Base-by-base conservation (phyloP, 2,329 filamentous ascomycete species). In the Neopestalotiopsis rosae region DNA sequence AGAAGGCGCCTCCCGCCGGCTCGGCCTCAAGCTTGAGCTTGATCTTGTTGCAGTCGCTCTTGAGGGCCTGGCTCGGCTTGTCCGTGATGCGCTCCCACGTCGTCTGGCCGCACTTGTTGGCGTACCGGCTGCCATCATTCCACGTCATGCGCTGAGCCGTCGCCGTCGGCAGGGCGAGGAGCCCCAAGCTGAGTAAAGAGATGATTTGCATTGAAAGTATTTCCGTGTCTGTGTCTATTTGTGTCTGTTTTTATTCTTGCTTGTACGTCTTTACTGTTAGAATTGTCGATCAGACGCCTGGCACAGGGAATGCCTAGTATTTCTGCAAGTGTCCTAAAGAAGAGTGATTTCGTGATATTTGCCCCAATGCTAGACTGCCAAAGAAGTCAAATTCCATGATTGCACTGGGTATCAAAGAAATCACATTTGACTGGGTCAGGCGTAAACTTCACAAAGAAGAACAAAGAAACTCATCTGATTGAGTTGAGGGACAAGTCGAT, bases 51-150 rank as follows among this genome's bases (percentile, higher is more conserved):
- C 61, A 64, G 61, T 64, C 61, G 38, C n/a, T 12, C n/a, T 38
- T 24, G 38, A 34, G 42, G 10, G 61, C 34, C 20, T 34, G 24
- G n/a, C n/a, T 30, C 7, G 30, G 34, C 20, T n/a, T 17, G 42
- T 40, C 40, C 34, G 20, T 10, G n/a, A 12, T 13, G 9, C 5
- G 12, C 4, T 62, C 13, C 59, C 59, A 64, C 5, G 61, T 64
- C n/a, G 61, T 64, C n/a, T 30, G 34, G 38, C 61, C 61, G 42
- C 61, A 64, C 40, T 64, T 45, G 24, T 64, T 64, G 61, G 20
- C 28, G 61, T 49, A 64, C 61, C 49, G 38, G 38, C 24, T 20
- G 34, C 61, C 61, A 5, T 49, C 34, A 2, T 42, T 34, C 61
- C 61, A 64, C 13, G n/a, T 64, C 9, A n/a, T 24, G 49, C 59